Percentiles rank a stretch among this genome's conserved stretches.
Conservation (phyloP, 148 eudicot genomes). For the Rhododendron henanense region DNA sequence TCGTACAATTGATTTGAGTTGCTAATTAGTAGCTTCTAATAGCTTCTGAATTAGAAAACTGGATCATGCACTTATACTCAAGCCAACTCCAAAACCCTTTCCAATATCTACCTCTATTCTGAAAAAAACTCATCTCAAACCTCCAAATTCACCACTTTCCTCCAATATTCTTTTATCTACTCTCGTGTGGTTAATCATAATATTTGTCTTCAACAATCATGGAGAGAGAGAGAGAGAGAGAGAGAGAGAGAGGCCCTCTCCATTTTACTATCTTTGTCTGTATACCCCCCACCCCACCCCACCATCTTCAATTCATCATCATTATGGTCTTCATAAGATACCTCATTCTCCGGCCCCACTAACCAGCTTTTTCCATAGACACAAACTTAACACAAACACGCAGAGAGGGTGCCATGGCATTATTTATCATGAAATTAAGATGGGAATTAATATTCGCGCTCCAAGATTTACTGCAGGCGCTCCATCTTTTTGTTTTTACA, state of each 20-base stretch:
- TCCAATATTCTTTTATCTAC: neutral
- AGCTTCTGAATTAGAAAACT: no score
- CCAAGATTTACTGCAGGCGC: no score
- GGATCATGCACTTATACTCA: no score
- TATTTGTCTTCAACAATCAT: neutral
- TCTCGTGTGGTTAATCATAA: slow-evolving; percentile 2
- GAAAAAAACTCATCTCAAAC: no score
- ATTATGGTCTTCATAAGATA: slow-evolving; percentile 10
- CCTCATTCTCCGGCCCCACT: slow-evolving; percentile 3
- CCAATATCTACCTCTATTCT: no score
- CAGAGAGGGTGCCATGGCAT: neutral
- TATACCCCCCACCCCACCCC: neutral
- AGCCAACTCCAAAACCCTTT: no score
- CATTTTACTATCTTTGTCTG: neutral
- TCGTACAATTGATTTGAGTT: no score
- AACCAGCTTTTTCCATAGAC: neutral
- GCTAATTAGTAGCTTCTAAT: no score
- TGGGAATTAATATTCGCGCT: no score
- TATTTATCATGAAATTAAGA: neutral
- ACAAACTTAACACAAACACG: neutral
- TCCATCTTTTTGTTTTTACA: no score
- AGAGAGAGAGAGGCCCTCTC: neutral
- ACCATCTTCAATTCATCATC: neutral
- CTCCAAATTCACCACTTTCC: no score
- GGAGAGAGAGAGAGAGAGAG: neutral